Evolutionary conservation across 352 stramenopile genomes (phyloP), one percentile per base, ranked within the genome.

Genomic region (Phytophthora brassicae): DNA sequence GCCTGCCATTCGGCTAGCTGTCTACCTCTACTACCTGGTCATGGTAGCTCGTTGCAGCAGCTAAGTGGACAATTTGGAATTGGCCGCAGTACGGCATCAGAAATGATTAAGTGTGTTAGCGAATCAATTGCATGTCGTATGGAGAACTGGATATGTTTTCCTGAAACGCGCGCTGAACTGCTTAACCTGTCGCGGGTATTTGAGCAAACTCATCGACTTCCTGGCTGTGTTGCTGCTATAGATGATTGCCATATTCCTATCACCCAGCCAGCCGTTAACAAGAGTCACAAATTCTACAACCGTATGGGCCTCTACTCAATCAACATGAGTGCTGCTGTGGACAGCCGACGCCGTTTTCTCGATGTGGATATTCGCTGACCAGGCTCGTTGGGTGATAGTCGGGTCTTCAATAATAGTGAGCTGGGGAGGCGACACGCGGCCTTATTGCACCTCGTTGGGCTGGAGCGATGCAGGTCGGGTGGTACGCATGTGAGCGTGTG

Each of bases 221-320:
- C 48, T 12, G 48, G 48, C 1, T 45, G 48, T 36, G 31, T 56
- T 19, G 35, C 12, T 4, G 49, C 36, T 12, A 0, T 46, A 0
- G 2, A 56, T 31, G 36, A 23, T 3, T 39, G 49, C 6, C 49
- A 47, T 46, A 47, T 56, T 13, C 35, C 49, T 0, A 56, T 39
- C 17, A 16, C n/a, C 22, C 49, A 56, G 9, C 49, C 49, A 11
- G 11, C 35, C 7, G 22, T 47, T 11, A 33, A 1, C 9, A 56
- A 47, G 3, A 56, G 35, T 23, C 14, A 45, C 6, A 47, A 47
- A 3, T 47, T 47, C 22, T 47, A 28, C 24, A 56, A 56, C n/a
- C 13, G 36, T 13, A 57, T 48, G 6, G 36, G 35, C 13, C 48
- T 57, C 4, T 56, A 56, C n/a, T 56, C 35, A 6, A 2, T 56